phyloP scores from a whole-genome alignment of 1,139 yeast species.

The Martiniozyma asiatica region DNA sequence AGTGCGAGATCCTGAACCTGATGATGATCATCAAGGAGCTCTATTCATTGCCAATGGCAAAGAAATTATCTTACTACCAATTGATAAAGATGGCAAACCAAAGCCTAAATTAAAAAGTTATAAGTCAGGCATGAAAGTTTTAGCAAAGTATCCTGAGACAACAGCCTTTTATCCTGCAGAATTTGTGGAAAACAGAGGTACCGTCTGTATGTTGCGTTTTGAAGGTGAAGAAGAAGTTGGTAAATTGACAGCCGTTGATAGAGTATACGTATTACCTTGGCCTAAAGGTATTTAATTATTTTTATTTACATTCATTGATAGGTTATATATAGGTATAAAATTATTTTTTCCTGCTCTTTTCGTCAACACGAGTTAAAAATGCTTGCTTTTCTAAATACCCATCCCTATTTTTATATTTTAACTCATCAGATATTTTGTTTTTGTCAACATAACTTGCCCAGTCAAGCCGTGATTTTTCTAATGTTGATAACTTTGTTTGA shows the following conservation, averaged over 20 bases:
- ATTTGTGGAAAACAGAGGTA: conserved; percentile 72
- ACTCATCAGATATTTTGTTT: conserved; percentile 73
- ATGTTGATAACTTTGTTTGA: conserved; percentile 67
- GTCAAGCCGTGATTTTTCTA: conserved; percentile 85
- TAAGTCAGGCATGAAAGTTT: conserved; percentile 67
- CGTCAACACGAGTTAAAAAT: conserved; percentile 68
- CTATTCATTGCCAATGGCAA: conserved; percentile 71
- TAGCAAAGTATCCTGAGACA: conserved; percentile 95
- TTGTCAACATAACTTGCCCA: conserved; percentile 94
- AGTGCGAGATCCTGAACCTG: conserved; percentile 95
- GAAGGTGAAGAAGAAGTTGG: conserved; percentile 98
- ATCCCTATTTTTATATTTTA: conserved; percentile 56
- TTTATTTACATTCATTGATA: not conserved
- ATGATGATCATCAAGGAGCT: conserved; percentile 84
- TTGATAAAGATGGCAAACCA: conserved; percentile 21
- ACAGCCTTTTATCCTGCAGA: conserved; percentile 94
- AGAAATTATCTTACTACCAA: conserved; percentile 69
- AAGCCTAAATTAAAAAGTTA: conserved; percentile 36
- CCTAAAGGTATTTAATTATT: conserved; percentile 26
- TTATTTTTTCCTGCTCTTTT: conserved; percentile 53
- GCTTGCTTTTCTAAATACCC: conserved; percentile 91
- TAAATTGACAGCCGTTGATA: conserved; percentile 86
- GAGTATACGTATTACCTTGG: conserved; percentile 70
- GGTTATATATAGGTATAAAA: conserved; percentile 13
- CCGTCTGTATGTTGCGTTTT: conserved; percentile 67